phyloP scores from a whole-genome alignment of 257 asterid genomes.

The Scutellaria galericulata region DNA sequence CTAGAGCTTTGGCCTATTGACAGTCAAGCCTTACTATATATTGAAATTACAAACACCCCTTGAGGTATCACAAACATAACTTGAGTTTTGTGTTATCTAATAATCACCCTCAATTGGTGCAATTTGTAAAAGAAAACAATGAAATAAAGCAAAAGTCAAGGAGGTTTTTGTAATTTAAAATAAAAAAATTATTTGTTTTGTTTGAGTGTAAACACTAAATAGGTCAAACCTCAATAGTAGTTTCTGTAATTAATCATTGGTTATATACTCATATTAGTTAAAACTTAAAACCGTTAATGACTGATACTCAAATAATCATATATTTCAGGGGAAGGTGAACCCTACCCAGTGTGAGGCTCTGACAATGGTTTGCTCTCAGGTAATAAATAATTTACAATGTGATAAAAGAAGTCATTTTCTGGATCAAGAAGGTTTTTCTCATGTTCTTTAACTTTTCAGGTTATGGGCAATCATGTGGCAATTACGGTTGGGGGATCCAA shows the following conservation, averaged over 20 bases:
- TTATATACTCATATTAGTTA: not conserved
- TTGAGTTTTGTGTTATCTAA: too few species aligned
- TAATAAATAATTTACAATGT: slow-evolving; percentile 34
- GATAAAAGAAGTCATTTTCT: slow-evolving; percentile 18
- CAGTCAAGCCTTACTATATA: too few species aligned
- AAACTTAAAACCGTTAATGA: slow-evolving; percentile 17
- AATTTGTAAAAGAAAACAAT: too few species aligned
- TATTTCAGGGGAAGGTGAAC: slow-evolving; percentile 91
- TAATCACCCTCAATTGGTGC: too few species aligned
- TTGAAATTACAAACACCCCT: too few species aligned
- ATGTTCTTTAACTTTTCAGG: slow-evolving; percentile 45
- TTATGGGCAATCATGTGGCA: slow-evolving; percentile 96
- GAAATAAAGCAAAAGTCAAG: too few species aligned
- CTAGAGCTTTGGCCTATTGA: too few species aligned
- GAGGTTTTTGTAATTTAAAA: too few species aligned
- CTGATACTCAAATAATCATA: slow-evolving; percentile 32
- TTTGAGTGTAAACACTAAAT: too few species aligned
- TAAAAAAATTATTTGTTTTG: too few species aligned
- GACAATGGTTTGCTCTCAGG: slow-evolving; percentile 99
- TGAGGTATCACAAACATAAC: too few species aligned
- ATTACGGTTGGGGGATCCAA: slow-evolving; percentile 90
- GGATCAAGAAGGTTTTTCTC: slow-evolving; percentile 12
- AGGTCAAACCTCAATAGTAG: not conserved
- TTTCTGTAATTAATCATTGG: not conserved
- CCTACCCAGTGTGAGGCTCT: slow-evolving; percentile 99